Percentiles rank a stretch among this genome's conserved stretches.
Conservation (phyloP, 495 filamentous ascomycete species). For the Penicillium lagena region DNA sequence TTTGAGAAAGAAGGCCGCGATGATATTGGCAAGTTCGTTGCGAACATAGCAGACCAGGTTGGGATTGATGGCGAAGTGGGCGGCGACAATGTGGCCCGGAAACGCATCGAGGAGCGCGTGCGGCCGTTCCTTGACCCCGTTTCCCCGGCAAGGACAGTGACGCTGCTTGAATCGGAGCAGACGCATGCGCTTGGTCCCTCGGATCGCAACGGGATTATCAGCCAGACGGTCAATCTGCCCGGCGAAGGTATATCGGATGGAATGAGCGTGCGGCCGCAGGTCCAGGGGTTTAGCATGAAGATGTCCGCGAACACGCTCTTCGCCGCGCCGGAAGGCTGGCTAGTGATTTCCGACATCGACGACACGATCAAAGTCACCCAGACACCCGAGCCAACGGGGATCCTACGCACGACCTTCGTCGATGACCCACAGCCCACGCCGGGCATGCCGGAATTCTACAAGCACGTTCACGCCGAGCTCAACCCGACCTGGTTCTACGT, state of each 20-base stretch:
- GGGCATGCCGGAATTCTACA: constrained; percentile 84
- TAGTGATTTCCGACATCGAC: constrained; percentile 86
- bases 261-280: constrained; percentile 24
- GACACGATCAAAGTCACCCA: constrained; percentile 92
- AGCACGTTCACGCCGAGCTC: constrained; percentile 49
- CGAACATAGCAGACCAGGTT: constrained; percentile 62
- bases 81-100: constrained; percentile 48
- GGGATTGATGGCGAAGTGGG: constrained; percentile 58
- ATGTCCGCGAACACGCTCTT: constrained; percentile 60
- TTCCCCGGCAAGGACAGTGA: constrained; percentile 58
- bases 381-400: constrained; percentile 70
- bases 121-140: constrained; percentile 72
- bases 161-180: constrained; percentile 35
- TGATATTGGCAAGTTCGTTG: constrained; percentile 59
- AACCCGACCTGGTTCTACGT: constrained; percentile 84
- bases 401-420: constrained; percentile 77
- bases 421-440: constrained; percentile 60
- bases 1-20: constrained; percentile 65
- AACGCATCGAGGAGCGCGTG: constrained; percentile 61
- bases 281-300: constrained; percentile 30
- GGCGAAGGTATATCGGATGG: constrained; percentile 24
- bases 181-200: constrained; percentile 61
- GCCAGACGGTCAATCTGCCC: constrained; percentile 43
- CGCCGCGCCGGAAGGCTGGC: constrained; percentile 76
- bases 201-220: constrained; percentile 62